Conservation (phyloP, 2,329 filamentous ascomycete species). For the Trichoderma semiorbis region DNA sequence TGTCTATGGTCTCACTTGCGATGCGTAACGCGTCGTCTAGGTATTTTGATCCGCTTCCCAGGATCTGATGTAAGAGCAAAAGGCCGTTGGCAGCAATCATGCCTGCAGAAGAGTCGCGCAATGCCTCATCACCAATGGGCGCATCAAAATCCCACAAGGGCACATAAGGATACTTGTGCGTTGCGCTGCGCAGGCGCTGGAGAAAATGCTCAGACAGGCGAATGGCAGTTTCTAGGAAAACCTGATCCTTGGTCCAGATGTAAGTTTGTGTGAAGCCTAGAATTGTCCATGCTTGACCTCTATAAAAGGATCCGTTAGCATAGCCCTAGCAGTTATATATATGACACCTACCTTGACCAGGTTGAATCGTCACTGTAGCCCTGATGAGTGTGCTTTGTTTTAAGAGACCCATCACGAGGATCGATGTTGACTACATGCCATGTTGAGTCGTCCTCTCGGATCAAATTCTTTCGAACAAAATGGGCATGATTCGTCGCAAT, state of each 20-base stretch:
- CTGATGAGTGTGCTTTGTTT: constrained; percentile 42
- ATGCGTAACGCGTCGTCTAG: constrained; percentile 29
- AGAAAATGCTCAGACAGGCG: constrained; percentile 48
- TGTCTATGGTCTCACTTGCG: constrained; percentile 29
- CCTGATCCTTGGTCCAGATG: constrained; percentile 39
- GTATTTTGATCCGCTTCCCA: constrained; percentile 26
- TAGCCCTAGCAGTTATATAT: no score
- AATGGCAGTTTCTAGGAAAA: constrained; percentile 42
- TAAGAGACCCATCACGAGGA: constrained; percentile 36
- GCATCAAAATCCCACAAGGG: constrained; percentile 39
- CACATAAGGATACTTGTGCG: constrained; percentile 23
- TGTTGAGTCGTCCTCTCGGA: constrained; percentile 32
- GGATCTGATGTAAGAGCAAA: constrained; percentile 36
- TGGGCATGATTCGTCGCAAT: constrained; percentile 40
- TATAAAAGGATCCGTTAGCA: background rate
- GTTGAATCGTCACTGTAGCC: constrained; percentile 44
- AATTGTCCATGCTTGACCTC: constrained; percentile 48
- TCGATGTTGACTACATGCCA: constrained; percentile 47
- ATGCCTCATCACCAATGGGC: constrained; percentile 33
- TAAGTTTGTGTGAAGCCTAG: constrained; percentile 48
- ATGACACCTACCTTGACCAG: constrained; percentile 36
- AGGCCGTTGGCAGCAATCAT: constrained; percentile 42
- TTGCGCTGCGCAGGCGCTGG: constrained; percentile 27
- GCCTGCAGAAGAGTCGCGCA: constrained; percentile 38
- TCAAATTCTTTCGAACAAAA: constrained; percentile 37